Evolutionary conservation across 2,329 filamentous ascomycete genomes (phyloP), one percentile per base, ranked within the genome.

Genomic region (Biscogniauxia sp.): DNA sequence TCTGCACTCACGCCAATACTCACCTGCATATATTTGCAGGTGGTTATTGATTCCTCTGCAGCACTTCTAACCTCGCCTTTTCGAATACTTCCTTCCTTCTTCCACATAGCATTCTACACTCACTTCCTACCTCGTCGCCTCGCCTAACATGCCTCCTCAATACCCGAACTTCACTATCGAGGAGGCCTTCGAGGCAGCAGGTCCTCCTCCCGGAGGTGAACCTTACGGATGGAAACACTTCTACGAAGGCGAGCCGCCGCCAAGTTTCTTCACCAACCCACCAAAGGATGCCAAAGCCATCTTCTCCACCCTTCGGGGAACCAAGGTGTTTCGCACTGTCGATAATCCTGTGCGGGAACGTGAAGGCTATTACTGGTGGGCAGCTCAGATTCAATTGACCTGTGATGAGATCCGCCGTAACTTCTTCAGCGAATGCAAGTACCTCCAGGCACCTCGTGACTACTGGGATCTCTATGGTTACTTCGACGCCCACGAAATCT

Each of bases 401-500:
- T 64, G 64, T 25, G 62, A 69, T 26, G 55, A 63, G 17, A 32
- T 70, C 2, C 68, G 69, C 5, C 49, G 45, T 0, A 53, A 64
- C 1, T 58, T 64, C 32, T 62, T 32, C 9, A 52, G 51, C 6
- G 51, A 25, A 3, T 68, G 64, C 45, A 65, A 59, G 50, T 55
- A 62, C 20, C 55, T 72, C 1, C 54, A 57, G 9, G 41, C 54
- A 2, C 55, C 64, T 2, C 17, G 68, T 26, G 70, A 58, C 62
- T 80, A 75, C 70, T 73, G 75, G 41, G 77, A 80, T 25, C 69
- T 84, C 20, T 82, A 78, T 72, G 65, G 69, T 1, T 83, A 79
- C 64, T 84, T 80, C 54, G 82, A 84, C 63, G 74, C 76, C 0
- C 60, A 69, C 9, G 82, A 84, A 55, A 70, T 84, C 26, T 84